Evolutionary conservation across 805 yeast species (phyloP), one percentile per base, ranked within the genome.

Genomic region (Metschnikowia kunwiensis): DNA sequence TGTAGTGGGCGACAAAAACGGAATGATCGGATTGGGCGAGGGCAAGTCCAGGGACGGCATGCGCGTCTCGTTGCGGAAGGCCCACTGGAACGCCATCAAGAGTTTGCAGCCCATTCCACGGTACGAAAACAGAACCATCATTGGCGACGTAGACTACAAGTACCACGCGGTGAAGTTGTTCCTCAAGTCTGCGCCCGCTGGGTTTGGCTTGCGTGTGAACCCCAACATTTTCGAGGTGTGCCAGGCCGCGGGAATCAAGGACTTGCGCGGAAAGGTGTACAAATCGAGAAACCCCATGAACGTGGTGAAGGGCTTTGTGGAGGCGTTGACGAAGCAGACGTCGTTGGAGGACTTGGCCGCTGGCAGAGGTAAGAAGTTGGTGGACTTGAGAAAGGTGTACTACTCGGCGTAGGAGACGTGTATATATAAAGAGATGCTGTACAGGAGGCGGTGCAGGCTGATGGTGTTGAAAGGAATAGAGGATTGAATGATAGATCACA

Each of bases 251-350:
- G 98, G 98, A 45, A 87, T 93, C 60, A 85, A 83, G 61, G 98
- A 93, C 64, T 68, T 93, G 53, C 78, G 88, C 52, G 96, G 94
- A 4, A 91, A 91, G 57, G 85, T 91, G 31, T 86, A 84, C 70
- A 82, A 88, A 54, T 86, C 96, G 24, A 78, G 97, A 71, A 93
- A 91, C 66, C 82, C 83, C 34, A 87, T 93, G 95, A 89, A 89
- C 62, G 94, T 89, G 32, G 86, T 86, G 40, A 88, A 89, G 67
- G 93, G 91, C 28, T 76, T 89, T 34, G 71, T 89, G 41, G 94
- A 86, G 59, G 96, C 96, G 1, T 74, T 93, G 47, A 70, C 74
- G 34, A 77, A 79, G 53, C 97, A 89, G 64, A 77, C 77, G 47
- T 75, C 94, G 2, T 73, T 86, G 51, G 94, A 86, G 53, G 95